Conservation (phyloP, 2,329 filamentous ascomycete genomes). For the Peltaster fructicola region DNA sequence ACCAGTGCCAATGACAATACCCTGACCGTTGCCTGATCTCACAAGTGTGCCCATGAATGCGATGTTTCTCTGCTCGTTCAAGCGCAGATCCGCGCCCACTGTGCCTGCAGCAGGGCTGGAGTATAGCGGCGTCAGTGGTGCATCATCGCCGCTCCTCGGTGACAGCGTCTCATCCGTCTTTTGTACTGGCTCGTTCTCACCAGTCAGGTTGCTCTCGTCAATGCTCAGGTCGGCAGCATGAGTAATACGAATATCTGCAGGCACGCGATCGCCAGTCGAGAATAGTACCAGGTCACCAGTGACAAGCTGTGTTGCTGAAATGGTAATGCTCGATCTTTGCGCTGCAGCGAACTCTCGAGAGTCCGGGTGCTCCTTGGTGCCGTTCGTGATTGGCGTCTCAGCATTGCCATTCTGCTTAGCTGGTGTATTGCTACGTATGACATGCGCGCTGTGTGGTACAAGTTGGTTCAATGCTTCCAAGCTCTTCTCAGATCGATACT, state of each 20-base stretch:
- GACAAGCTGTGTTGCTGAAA: constrained; percentile 74
- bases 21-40: constrained; percentile 85
- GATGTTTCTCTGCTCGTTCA: constrained; percentile 71
- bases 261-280: constrained; percentile 88
- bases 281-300: constrained; percentile 88
- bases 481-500: constrained; percentile 94
- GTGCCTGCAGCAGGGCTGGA: constrained; percentile 39
- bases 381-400: no score
- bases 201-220: constrained; percentile 90
- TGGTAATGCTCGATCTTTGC: constrained; percentile 61
- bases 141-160: constrained; percentile 8
- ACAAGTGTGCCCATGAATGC: constrained; percentile 97
- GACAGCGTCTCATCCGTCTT: constrained; percentile 51
- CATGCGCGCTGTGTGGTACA: constrained; percentile 85
- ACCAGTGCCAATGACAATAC: constrained; percentile 92
- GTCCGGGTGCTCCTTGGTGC: constrained; percentile 22
- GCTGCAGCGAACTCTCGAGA: constrained; percentile 42
- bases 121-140: constrained; percentile 33
- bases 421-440: constrained; percentile 45
- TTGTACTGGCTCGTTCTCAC: constrained; percentile 82
- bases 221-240: constrained; percentile 79
- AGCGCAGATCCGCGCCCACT: constrained; percentile 45
- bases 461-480: constrained; percentile 86
- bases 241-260: constrained; percentile 87
- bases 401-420: constrained; percentile 26